A percentile compares a stretch with the other conserved stretches of the same genome.
These are phyloP conservation scores for Rutstroemia sp. DNA, from an alignment of 2,329 filamentous ascomycete species.

Conservation along the genomic window DNA sequence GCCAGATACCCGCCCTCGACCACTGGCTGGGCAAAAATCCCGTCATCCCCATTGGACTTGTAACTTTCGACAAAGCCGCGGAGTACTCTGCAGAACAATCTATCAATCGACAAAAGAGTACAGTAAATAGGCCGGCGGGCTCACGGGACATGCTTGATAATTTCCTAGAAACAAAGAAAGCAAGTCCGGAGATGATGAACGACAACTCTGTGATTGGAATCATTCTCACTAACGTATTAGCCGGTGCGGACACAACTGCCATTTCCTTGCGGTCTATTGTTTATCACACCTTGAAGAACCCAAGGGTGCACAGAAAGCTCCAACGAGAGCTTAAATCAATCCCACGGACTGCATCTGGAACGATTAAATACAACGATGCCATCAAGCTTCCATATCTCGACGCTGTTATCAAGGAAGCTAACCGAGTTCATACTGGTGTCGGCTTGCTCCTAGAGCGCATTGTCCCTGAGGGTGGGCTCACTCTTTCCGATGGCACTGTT, in stretches of 20 bases:
- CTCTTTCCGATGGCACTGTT: constrained; percentile 18
- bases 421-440: constrained; percentile 38
- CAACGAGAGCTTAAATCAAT: not conserved
- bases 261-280: constrained; percentile 38
- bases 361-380: not conserved
- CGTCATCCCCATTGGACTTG: constrained; percentile 13
- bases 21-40: constrained; percentile 19
- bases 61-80: constrained; percentile 11
- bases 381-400: constrained; percentile 17
- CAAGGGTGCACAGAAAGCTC: constrained; percentile 21
- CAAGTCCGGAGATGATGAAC: not conserved
- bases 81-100: constrained; percentile 11
- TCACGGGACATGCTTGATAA: constrained; percentile 24
- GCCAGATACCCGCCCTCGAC: constrained; percentile 19
- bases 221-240: constrained; percentile 31
- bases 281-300: constrained; percentile 34
- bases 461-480: constrained; percentile 27
- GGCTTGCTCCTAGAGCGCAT: constrained; percentile 37
- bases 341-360: not conserved
- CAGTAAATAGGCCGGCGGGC: constrained; percentile 36
- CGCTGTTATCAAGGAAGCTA: constrained; percentile 40
- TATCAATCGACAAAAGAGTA: constrained; percentile 4
- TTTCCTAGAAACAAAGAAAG: not conserved
- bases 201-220: constrained; percentile 15
- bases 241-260: constrained; percentile 37